Percentiles rank a stretch among this genome's conserved stretches.
phyloP scores from a whole-genome alignment of 768 basidiomycete species.

The Tricholoma saponaceum region DNA sequence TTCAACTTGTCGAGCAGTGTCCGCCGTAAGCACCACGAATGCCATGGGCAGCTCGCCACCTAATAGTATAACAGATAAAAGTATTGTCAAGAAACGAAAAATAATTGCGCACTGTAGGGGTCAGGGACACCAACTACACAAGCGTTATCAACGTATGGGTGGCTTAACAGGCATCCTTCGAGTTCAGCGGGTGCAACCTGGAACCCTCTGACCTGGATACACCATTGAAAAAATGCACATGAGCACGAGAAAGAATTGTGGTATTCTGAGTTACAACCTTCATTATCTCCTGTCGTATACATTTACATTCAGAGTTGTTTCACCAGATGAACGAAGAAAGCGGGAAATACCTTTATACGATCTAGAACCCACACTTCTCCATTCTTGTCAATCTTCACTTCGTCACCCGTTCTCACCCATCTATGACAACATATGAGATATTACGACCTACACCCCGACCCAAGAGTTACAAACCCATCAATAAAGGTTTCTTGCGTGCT shows the following conservation, averaged over 20 bases:
- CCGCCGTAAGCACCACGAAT: slow-evolving; percentile 50
- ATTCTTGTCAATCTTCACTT: slow-evolving; percentile 50
- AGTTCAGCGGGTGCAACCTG: slow-evolving; percentile 75
- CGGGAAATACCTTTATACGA: slow-evolving; percentile 49
- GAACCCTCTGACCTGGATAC: slow-evolving; percentile 56
- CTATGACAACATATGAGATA: slow-evolving; percentile 34
- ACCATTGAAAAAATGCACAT: slow-evolving; percentile 1
- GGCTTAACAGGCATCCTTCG: slow-evolving; percentile 58
- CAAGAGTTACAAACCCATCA: slow-evolving; percentile 44
- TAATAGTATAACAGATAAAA: slow-evolving; percentile 16
- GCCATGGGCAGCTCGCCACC: slow-evolving; percentile 70
- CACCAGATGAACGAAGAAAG: too few relatives aligned
- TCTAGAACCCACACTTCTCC: slow-evolving; percentile 60
- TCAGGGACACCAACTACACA: slow-evolving; percentile 67
- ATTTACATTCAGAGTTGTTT: not conserved
- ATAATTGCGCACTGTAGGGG: slow-evolving; percentile 49
- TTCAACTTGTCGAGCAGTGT: slow-evolving; percentile 33
- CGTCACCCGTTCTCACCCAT: slow-evolving; percentile 69
- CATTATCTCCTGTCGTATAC: slow-evolving; percentile 38
- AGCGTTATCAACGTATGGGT: slow-evolving; percentile 53
- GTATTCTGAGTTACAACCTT: slow-evolving; percentile 22
- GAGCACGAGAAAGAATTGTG: slow-evolving; percentile 11
- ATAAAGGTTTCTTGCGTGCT: slow-evolving; percentile 69
- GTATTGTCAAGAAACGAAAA: too few relatives aligned
- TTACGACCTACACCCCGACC: not conserved